These are phyloP conservation scores for Phytophthora constricta DNA, from an alignment of 352 stramenopile species.

Conservation along the genomic window DNA sequence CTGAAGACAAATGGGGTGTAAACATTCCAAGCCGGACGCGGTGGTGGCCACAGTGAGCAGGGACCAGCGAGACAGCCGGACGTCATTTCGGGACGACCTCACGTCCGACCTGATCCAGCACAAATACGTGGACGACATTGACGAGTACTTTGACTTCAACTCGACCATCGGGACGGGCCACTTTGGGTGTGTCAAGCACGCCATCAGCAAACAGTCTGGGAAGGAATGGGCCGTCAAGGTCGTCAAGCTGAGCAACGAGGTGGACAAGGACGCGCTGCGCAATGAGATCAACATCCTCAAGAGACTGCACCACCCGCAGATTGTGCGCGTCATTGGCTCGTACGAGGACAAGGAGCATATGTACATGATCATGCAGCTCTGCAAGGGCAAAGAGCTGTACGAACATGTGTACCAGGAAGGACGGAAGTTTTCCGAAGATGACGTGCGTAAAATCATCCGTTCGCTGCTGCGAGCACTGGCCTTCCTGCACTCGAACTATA, in stretches of 20 bases:
- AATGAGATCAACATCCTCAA: constrained; percentile 86
- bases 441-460: constrained; percentile 72
- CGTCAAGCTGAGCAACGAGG: constrained; percentile 71
- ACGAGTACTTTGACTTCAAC: constrained; percentile 68
- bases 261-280: constrained; percentile 74
- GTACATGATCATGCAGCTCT: constrained; percentile 91
- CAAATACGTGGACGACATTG: constrained; percentile 74
- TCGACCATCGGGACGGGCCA: constrained; percentile 71
- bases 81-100: constrained; percentile 71
- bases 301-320: constrained; percentile 80
- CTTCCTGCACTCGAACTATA: constrained; percentile 84
- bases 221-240: constrained; percentile 85
- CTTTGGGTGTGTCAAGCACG: constrained; percentile 75
- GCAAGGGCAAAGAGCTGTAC: constrained; percentile 83
- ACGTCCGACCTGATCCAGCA: constrained; percentile 81
- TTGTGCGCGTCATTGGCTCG: constrained; percentile 77
- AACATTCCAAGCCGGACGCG: constrained; percentile 54
- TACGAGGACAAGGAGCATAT: constrained; percentile 84
- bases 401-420: constrained; percentile 75
- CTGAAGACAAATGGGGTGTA: constrained; percentile 58
- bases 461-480: constrained; percentile 61
- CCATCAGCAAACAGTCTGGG: constrained; percentile 62
- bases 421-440: constrained; percentile 68
- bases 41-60: constrained; percentile 39
- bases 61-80: constrained; percentile 18